Base-by-base conservation (phyloP, 805 yeast species). In the Saccharomyces cerevisiae region DNA sequence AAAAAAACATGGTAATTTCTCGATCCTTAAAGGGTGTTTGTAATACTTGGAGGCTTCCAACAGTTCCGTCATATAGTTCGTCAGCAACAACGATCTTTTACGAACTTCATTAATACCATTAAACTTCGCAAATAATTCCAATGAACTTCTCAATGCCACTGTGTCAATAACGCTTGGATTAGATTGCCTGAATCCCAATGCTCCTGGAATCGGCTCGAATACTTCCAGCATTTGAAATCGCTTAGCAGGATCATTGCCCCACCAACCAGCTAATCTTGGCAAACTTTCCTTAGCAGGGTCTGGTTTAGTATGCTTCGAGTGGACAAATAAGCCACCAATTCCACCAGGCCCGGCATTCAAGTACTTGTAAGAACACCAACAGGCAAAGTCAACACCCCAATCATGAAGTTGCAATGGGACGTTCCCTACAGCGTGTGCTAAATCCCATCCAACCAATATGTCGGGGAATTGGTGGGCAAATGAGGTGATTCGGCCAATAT, bases 381-480 rank as follows among this genome's bases (percentile, higher is more conserved):
- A 89, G 0, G 97, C 98, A 73, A 91, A 90, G 70, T 91, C 98
- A 4, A 88, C 94, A 54, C 78, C 73, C 96, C 97, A 91, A 50
- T 87, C 89, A 67, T 91, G 97, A 51, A 91, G 72, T 50, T 78
- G 62, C 51, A 92, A 70, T 6, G 82, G 83, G 2, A 89, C 91
- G 68, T 92, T 92, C 2, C 97, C 98, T 1, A 78, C 92, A 1
- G 95, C 96, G 68, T 91, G 98, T 1, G 98, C 98, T 60, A 91
- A 75, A 69, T 91, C 98, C 97, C 97, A 91, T 1, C 97, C 97
- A 29, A 84, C 87, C 1, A 79, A 73, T 36, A 87, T 77, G 27
- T 72, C 79, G 55, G 57, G 58, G 63, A 55, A 66, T 22, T 64
- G 60, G 54, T 87, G 84, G 4, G 85, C 90, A 49, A 72, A 73